Evolutionary conservation across 2,329 filamentous ascomycete species (phyloP), one percentile per base, ranked within the genome.

Genomic region (Diaporthe vexans): DNA sequence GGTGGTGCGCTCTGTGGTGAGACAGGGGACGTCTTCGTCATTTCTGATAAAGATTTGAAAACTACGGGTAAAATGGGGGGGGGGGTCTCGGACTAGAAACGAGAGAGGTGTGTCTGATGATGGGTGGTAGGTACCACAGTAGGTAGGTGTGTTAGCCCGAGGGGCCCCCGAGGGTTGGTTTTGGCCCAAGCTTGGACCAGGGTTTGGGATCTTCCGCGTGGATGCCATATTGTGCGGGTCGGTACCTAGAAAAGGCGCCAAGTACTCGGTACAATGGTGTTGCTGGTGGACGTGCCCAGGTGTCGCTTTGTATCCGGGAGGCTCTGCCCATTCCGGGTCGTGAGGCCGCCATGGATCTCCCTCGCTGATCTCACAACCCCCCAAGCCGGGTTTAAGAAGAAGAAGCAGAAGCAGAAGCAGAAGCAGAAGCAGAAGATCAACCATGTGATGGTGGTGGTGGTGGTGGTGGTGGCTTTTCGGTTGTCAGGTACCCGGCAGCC

Each of bases 221-320:
- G 65, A 48, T 51, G 61, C 63, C 51, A 65, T 46, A 40, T 52
- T 56, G 71, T 48, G 69, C 58, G 73, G 73, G 71, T 54, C 58
- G 51, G 40, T 24, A 63, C 57, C 54, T 57, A 9, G 33, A 11
- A 17, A 21, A 59, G 43, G 46, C 59, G 29, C 61, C 43, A 40
- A 46, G 37, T 40, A 51, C 52, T 43, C 40, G 4, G 40, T 19
- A 43, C 40, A 7, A 17, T 13, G 17, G 15, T 33, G 35, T 56
- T 68, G 69, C 54, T 51, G 40, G 63, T 65, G 26, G 71, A 52
- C 46, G 43, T 52, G 29, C 46, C 43, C 51, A 61, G 21, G 24
- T 46, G 7, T 70, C n/a, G 56, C 35, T 61, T 6, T 59, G 35
- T 11, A 24, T 19, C 54, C 43, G 43, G 40, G 35, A 68, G 46